Evolutionary conservation across 768 basidiomycete genomes (phyloP), one percentile per base, ranked within the genome.

Genomic region (Lactifluus hygrophoroides): DNA sequence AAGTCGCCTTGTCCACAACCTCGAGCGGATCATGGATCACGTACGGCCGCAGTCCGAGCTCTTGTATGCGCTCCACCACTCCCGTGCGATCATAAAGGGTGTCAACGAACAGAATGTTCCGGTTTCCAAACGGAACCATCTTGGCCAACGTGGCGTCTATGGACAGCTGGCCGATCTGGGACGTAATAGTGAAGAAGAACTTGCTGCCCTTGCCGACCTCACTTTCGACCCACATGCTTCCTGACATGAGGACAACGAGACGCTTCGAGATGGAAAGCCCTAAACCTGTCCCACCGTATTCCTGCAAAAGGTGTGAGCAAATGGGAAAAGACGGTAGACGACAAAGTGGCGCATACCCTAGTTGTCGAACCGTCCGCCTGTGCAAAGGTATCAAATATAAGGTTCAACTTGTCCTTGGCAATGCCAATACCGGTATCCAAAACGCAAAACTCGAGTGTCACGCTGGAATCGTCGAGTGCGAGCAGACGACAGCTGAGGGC

Each of bases 331-430:
- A 25, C 23, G 4, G 9, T n/a, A 38, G 28, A 8, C 7, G 10
- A 47, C 13, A n/a, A 10, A 5, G 44, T n/a, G 32, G 35, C n/a
- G 52, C 86, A 43, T 66, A 90, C 91, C 68, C 95, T 74, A 5
- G 94, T 98, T 4, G 96, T 98, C 8, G 94, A 97, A 25, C 96
- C 96, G 76, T 98, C 96, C 0, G 96, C 96, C 69, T 98, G 96
- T 64, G 91, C 93, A 74, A 99, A 99, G 1, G 96, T 98, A 69
- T 99, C 96, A 73, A 98, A 99, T 69, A 98, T 98, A 67, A 98
- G 77, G 68, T 94, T 95, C 64, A 98, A 75, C 76, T 98, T 98
- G 72, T 98, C 96, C 70, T 94, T 93, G 56, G 95, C 93, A 69
- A 99, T 98, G 52, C 96, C 96, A 66, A 99, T 99, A 56, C 96